Conservation (phyloP, 2,329 filamentous ascomycete genomes). For the Phyllosticta citribraziliensis region DNA sequence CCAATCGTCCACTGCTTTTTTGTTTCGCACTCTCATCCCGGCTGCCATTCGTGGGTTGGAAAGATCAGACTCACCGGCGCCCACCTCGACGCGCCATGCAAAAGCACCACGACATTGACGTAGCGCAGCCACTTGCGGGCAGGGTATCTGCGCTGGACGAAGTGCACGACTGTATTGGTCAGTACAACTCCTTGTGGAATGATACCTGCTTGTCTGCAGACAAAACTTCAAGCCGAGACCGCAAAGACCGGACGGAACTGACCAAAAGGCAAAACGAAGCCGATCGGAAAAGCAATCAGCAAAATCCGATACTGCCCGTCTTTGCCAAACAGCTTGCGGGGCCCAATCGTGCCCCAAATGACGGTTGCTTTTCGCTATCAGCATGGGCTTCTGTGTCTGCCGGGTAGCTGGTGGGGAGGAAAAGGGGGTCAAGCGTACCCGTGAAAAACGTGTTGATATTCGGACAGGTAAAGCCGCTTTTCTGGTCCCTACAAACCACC, state of each 20-base stretch:
- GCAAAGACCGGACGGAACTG: not conserved
- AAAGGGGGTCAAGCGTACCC: not conserved
- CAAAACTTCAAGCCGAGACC: too few species aligned
- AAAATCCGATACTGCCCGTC: slow-evolving; percentile 63
- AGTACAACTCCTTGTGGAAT: too few species aligned
- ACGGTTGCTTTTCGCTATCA: slow-evolving; percentile 36
- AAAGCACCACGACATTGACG: slow-evolving; percentile 11
- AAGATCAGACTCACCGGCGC: slow-evolving; percentile 1
- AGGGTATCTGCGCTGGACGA: slow-evolving; percentile 22
- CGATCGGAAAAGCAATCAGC: slow-evolving; percentile 31
- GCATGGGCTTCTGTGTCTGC: not conserved
- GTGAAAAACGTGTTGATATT: slow-evolving; percentile 56
- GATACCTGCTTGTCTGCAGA: too few species aligned
- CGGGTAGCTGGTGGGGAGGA: too few species aligned
- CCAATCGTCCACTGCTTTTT: too few species aligned
- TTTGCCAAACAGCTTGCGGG: slow-evolving; percentile 57
- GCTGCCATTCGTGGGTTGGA: slow-evolving; percentile 10
- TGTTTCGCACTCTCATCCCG: slow-evolving; percentile 6
- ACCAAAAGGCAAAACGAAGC: slow-evolving; percentile 49
- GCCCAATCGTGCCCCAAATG: slow-evolving; percentile 58
- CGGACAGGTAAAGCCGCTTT: slow-evolving; percentile 45
- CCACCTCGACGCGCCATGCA: slow-evolving; percentile 10
- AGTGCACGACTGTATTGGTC: not conserved
- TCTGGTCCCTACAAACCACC: not conserved
- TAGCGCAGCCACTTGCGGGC: slow-evolving; percentile 51